phyloP scores from a whole-genome alignment of 371 early-diverging fungal species.

The Gilbertella persicaria region DNA sequence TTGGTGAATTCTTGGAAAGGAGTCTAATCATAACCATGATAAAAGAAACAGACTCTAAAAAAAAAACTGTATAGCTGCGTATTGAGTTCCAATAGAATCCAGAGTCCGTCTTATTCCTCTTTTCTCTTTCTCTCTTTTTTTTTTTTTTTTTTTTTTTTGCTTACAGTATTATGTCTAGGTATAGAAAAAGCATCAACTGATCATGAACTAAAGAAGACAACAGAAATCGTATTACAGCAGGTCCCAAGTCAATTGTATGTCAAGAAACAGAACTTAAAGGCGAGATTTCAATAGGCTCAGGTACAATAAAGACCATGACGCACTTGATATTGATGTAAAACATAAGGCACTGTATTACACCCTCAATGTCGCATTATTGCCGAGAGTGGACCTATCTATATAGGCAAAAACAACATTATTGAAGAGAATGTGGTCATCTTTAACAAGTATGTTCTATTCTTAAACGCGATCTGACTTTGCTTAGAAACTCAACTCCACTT shows the following conservation, averaged over 20 bases:
- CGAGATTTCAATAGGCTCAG: slow-evolving; percentile 45
- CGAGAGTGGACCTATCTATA: slow-evolving; percentile 69
- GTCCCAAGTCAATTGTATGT: slow-evolving; percentile 60
- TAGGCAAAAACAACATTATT: slow-evolving; percentile 74
- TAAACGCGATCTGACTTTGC: not conserved
- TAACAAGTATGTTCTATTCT: slow-evolving; percentile 56
- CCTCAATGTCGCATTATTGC: slow-evolving; percentile 76
- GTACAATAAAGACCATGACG: slow-evolving; percentile 7
- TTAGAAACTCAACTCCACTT: slow-evolving; percentile 50
- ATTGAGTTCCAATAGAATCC: too few species aligned
- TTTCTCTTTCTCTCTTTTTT: too few species aligned
- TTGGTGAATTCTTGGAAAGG: too few species aligned
- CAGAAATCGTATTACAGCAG: slow-evolving; percentile 52
- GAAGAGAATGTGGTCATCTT: slow-evolving; percentile 76
- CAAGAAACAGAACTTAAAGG: slow-evolving; percentile 67
- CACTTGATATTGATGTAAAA: not conserved
- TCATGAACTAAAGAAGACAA: too few species aligned
- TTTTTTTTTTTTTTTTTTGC: too few species aligned
- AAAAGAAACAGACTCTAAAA: too few species aligned
- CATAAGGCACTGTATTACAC: slow-evolving; percentile 70
- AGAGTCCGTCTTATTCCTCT: too few species aligned
- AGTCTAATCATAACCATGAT: too few species aligned
- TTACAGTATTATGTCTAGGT: too few species aligned
- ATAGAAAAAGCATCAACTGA: not conserved
- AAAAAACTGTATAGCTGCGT: too few species aligned